These are phyloP conservation scores for Zygotorulaspora florentina DNA, from an alignment of 805 yeast genomes.

Conservation along the genomic window DNA sequence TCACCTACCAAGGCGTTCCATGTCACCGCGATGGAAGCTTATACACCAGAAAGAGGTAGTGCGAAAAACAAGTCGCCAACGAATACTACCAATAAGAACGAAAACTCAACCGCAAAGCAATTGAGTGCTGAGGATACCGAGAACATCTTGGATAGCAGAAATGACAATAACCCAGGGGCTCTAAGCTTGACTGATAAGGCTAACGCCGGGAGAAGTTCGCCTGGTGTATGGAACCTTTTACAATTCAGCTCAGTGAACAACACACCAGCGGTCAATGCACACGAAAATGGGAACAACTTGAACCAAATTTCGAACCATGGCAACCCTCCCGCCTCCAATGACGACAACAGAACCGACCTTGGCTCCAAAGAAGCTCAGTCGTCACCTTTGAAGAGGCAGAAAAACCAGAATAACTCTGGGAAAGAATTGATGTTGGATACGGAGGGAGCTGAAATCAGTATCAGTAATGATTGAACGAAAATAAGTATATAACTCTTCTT, in stretches of 20 bases:
- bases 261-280: conserved; percentile 32
- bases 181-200: conserved; percentile 16
- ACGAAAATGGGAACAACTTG: conserved; percentile 10
- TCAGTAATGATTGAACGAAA: conserved; percentile 21
- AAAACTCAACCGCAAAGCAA: conserved; percentile 1
- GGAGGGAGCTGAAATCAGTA: conserved; percentile 30
- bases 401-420: conserved; percentile 10
- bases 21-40: conserved; percentile 54
- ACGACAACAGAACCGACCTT: conserved; percentile 4
- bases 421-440: conserved; percentile 30
- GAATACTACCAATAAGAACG: background rate
- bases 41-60: conserved; percentile 59
- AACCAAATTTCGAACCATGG: conserved; percentile 4
- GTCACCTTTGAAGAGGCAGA: conserved; percentile 28
- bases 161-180: conserved; percentile 6
- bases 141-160: conserved; percentile 14
- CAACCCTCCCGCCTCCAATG: conserved; percentile 2
- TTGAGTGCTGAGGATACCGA: conserved; percentile 10
- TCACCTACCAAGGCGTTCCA: conserved; percentile 44
- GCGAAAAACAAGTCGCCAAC: conserved; percentile 23
- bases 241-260: conserved; percentile 55
- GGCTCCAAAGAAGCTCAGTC: conserved; percentile 22
- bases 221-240: conserved; percentile 91
- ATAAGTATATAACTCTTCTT: background rate
- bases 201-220: conserved; percentile 47